Base-by-base conservation (phyloP, 2,329 filamentous ascomycete genomes). In the Alternaria sp. region DNA sequence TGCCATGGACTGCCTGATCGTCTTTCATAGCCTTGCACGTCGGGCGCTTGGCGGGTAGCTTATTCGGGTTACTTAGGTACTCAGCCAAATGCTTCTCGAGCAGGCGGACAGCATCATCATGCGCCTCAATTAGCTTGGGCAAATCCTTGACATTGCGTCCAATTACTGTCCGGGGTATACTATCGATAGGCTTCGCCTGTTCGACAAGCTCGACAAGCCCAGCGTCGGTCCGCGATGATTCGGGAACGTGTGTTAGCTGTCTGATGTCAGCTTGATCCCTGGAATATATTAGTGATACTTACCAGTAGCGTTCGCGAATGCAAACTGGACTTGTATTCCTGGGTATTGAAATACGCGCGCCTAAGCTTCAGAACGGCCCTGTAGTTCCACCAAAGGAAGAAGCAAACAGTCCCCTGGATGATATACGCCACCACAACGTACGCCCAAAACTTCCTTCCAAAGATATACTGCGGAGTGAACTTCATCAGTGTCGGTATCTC, bases 321-420 rank as follows among this genome's bases (percentile, higher is more conserved):
- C 59, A 98, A 82, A 79, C 93, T 97, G 54, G 87, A 86, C 77
- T 96, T 92, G 73, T 97, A 99, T 54, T 97, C 95, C 0, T 90
- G 85, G 70, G 90, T 95, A 74, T 93, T 87, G 71, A 97, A 97
- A 74, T 96, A 97, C 45, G 87, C 82, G 62, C 92, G 88, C 64
- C 92, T 88, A 61, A 98, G 81, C 45, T 82, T 82, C 17, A 89
- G 80, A 25, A 98, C 86, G 47, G 88, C 90, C 28, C 86, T 85
- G 79, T 97, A 98, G 76, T 97, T 98, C 82, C 86, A 90, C 93
- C 93, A 98, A 11, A 99, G 82, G 69, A 96, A 96, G 63, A 86
- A 90, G 61, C 88, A 89, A 21, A 97, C 86, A 11, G 92, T 86
- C 12, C 89, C 77, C 77, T 95, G 90, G 74, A 93, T 91, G 2